Percentiles rank a stretch among this genome's conserved stretches.
phyloP scores from a whole-genome alignment of 2,329 filamentous ascomycete species.

The Apiospora koreana region DNA sequence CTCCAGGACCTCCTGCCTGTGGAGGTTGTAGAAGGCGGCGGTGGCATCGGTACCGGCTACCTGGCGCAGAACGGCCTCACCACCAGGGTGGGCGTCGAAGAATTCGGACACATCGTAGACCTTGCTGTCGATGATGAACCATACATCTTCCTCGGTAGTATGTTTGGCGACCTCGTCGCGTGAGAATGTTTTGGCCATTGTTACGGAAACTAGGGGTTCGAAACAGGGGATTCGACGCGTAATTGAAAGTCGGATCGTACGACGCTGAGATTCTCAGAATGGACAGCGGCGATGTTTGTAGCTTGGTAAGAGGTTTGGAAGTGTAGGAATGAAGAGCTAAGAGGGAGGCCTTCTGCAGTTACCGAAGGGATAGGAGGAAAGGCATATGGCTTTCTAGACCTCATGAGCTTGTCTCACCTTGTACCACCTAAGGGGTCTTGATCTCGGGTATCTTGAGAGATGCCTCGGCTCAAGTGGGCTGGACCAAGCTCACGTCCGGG shows the following conservation, averaged over 20 bases:
- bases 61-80: conserved; percentile 76
- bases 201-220: not conserved
- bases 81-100: conserved; percentile 81
- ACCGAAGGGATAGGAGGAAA: not conserved
- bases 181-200: conserved; percentile 51
- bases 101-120: conserved; percentile 89
- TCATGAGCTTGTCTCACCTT: not conserved
- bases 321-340: not conserved
- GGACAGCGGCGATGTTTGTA: not conserved
- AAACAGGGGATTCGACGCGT: not conserved
- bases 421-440: not conserved
- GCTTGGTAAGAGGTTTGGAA: not conserved
- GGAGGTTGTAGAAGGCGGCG: conserved; percentile 85
- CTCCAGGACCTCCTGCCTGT: conserved; percentile 83
- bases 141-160: conserved; percentile 73
- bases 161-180: conserved; percentile 72
- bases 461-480: conserved; percentile 5
- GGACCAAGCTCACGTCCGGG: conserved; percentile 4
- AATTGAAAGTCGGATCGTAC: not conserved
- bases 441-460: not conserved
- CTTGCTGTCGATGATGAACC: conserved; percentile 83
- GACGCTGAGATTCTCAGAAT: not conserved
- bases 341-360: not conserved
- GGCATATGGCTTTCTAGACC: not conserved
- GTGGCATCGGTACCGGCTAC: conserved; percentile 83